Evolutionary conservation across 371 early-diverging fungal genomes (phyloP).

Genomic region (Mucor piriformis): DNA sequence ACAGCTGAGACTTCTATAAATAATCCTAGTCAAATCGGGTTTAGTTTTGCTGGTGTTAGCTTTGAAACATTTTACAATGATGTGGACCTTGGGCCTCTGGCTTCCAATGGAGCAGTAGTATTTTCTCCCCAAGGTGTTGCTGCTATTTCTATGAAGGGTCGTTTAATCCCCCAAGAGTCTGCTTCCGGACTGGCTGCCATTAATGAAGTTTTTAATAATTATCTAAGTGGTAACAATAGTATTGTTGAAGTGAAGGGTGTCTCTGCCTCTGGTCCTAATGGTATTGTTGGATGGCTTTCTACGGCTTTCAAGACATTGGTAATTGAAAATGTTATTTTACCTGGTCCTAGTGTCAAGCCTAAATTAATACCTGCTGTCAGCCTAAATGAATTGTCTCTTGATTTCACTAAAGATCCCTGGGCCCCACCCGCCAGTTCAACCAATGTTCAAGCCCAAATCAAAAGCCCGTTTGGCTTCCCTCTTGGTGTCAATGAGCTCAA

Average conservation of each 20-base stretch:
- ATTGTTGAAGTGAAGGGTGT: conserved; percentile 51
- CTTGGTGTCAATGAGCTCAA: conserved; percentile 52
- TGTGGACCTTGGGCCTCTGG: conserved; percentile 41
- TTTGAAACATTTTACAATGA: conserved; percentile 37
- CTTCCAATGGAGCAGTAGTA: conserved; percentile 37
- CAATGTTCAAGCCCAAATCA: conserved; percentile 52
- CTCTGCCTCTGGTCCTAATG: conserved; percentile 53
- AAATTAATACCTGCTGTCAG: conserved; percentile 48
- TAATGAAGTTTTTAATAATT: conserved; percentile 54
- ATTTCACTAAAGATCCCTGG: conserved; percentile 59
- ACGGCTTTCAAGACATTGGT: conserved; percentile 54
- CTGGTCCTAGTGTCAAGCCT: conserved; percentile 39
- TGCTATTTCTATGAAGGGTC: conserved; percentile 54
- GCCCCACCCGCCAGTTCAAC: conserved; percentile 54
- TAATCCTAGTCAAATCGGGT: conserved; percentile 63
- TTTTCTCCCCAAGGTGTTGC: conserved; percentile 41
- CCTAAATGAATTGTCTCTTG: conserved; percentile 53
- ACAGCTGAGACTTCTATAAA: conserved; percentile 50
- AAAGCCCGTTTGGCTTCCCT: conserved; percentile 66
- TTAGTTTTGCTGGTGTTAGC: conserved; percentile 39
- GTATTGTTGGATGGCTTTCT: conserved; percentile 59
- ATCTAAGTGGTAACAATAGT: conserved; percentile 47
- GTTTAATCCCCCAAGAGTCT: conserved; percentile 49
- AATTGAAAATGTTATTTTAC: conserved; percentile 52
- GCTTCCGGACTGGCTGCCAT: conserved; percentile 52